Base-by-base conservation (phyloP, 805 yeast genomes). In the Lipomyces yamadae region DNA sequence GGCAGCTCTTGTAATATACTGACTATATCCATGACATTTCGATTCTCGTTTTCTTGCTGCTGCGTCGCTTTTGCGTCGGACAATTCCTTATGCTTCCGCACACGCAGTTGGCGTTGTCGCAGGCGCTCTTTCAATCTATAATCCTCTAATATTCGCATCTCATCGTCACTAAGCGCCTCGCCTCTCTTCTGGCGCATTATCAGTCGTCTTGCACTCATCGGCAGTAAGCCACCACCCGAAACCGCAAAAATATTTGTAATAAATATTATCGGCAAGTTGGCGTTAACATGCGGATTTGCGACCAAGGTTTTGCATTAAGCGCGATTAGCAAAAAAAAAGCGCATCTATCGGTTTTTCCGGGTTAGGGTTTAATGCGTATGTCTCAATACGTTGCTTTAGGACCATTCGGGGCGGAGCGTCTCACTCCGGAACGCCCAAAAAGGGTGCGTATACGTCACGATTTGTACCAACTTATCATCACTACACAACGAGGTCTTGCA, bases 101-200 rank as follows among this genome's bases (percentile, higher is more conserved):
- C 66, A 33, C 67, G 63, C 8, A 64, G 50, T 10, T 56, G 39
- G 24, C 64, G 63, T 53, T 64, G 67, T 13, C 64, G 60, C 4
- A 60, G 7, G 15, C 67, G 64, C 53, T 64, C 67, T 13, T 42
- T 24, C 29, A 54, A 53, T 11, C 64, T 56, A 52, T 60, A 60
- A 13, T 48, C 58, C 24, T 60, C 64, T 4, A 64, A 32, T n/a
- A 60, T 39, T 32, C 48, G 61, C 45, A 60, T n/a, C 56, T 64
- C 67, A 32, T 64, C 58, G 7, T 56, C 56, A 18, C 52, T 54
- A 35, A 60, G 64, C 24, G 29, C 4, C 1, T 64, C 64, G 54
- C 64, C 64, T 48, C 24, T 15, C 58, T 39, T 39, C 29, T 60
- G 67, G 24, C 60, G 63, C 55, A 42, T 4, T 6, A 64, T 56